Percentiles rank a stretch among this genome's conserved stretches.
Evolutionary conservation across 2,329 filamentous ascomycete species (phyloP).

Genomic region (Xylaria sp.): DNA sequence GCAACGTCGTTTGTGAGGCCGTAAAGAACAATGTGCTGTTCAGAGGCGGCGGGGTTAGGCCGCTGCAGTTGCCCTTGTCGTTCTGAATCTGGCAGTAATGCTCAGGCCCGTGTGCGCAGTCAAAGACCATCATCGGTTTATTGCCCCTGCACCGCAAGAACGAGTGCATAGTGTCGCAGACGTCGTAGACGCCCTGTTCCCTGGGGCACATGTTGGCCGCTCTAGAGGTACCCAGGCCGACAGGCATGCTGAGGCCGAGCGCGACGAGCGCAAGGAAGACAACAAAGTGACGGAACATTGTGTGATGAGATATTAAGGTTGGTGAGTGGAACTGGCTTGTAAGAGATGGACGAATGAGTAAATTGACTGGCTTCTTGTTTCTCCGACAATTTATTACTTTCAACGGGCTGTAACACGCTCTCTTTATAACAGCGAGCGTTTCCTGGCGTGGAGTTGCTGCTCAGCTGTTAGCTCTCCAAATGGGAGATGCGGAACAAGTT

Average conservation of each 20-base stretch:
- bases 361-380: slow-evolving; percentile 4
- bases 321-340: slow-evolving; percentile 1
- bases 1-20: neutral
- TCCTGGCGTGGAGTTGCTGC: neutral
- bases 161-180: slow-evolving; percentile 31
- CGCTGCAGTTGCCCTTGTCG: slow-evolving; percentile 27
- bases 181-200: slow-evolving; percentile 24
- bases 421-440: slow-evolving; percentile 13
- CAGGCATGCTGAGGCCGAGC: slow-evolving; percentile 16
- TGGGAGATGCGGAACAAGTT: slow-evolving; percentile 19
- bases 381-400: slow-evolving; percentile 19
- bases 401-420: slow-evolving; percentile 1
- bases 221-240: neutral
- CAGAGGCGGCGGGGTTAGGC: slow-evolving; percentile 21
- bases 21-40: slow-evolving; percentile 15
- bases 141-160: slow-evolving; percentile 23
- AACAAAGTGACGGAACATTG: slow-evolving; percentile 20
- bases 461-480: slow-evolving; percentile 15
- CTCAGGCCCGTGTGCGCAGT: slow-evolving; percentile 18
- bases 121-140: slow-evolving; percentile 24
- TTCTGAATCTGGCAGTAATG: slow-evolving; percentile 27
- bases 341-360: neutral
- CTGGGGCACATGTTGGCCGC: slow-evolving; percentile 14
- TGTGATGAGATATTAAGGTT: neutral
- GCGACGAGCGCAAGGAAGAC: slow-evolving; percentile 18